Base-by-base conservation (phyloP, 1,139 yeast genomes). In the Sugiyamaella sp. region DNA sequence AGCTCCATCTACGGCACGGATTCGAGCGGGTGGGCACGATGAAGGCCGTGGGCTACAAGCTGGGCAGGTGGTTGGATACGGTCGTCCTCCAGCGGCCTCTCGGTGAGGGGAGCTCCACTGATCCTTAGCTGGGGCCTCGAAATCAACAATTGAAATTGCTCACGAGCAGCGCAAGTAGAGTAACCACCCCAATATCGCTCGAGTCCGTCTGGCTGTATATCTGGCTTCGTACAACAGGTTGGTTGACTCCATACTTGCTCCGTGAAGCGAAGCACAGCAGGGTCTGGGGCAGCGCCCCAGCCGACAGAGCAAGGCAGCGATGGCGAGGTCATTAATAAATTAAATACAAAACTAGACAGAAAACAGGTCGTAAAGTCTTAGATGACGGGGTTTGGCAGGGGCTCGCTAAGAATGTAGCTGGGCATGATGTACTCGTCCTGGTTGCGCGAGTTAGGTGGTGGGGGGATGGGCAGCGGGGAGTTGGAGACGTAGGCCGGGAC, bases 401-500 rank as follows among this genome's bases (percentile, higher is more conserved):
- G 60, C 22, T 57, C 60, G 24, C 51, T 45, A 12, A 57, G 46
- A 35, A 55, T 56, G 56, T 60, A 54, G 54, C 59, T 54, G 52
- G 65, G 57, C 51, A 61, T 49, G 19, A 52, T 47, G 22, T 50
- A 50, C 21, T 50, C 53, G 14, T 50, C 49, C 33, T 44, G 43
- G 20, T 44, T 44, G 24, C 38, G 45, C 10, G 41, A 38, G 40
- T 38, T 22, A 9, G 49, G 53, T 4, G 49, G 53, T n/a, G 53
- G 49, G 3, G 49, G 53, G 17, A 49, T 25, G 9, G 53, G 46
- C n/a, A 41, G 24, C n/a, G 51, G 51, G 8, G 51, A 20, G 17
- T 12, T 19, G 32, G 51, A 40, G 12, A 35, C 46, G 38, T 48
- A 48, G n/a, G 46, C 19, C 3, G 65, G 64, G 51, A 77, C 77